Conservation (phyloP, 129 eudicot genomes). For the Lactuca sativa region DNA sequence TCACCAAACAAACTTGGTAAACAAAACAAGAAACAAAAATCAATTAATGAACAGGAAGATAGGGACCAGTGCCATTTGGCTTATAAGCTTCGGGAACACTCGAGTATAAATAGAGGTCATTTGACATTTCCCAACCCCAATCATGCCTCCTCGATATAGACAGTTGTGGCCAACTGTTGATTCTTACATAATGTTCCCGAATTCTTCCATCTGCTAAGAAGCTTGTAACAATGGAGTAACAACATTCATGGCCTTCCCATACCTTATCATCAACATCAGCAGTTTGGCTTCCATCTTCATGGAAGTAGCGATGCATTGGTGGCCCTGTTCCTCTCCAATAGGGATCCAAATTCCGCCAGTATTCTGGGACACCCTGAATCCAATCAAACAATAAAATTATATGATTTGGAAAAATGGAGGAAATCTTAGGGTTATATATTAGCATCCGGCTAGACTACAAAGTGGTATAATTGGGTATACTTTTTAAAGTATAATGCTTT, state of each 20-base stretch:
- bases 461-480: too few species aligned
- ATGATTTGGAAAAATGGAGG: not conserved
- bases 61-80: conserved; percentile 69
- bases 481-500: too few species aligned
- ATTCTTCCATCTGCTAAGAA: conserved; percentile 55
- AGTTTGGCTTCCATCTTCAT: conserved; percentile 67
- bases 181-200: conserved; percentile 77
- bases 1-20: not conserved
- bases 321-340: conserved; percentile 54
- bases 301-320: conserved; percentile 67
- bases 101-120: conserved; percentile 52
- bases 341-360: conserved; percentile 73
- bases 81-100: conserved; percentile 65
- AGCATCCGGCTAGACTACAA: too few species aligned
- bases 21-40: not conserved
- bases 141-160: conserved; percentile 48
- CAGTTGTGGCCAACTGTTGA: conserved; percentile 75
- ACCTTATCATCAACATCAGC: conserved; percentile 64
- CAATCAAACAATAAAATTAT: not conserved
- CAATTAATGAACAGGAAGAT: conserved; percentile 21
- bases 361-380: conserved; percentile 56
- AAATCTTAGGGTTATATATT: too few species aligned
- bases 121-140: conserved; percentile 91
- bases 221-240: conserved; percentile 68
- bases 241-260: conserved; percentile 93